Evolutionary conservation across 2,329 filamentous ascomycete species (phyloP).

Genomic region (Pseudogymnoascus verrucosus): DNA sequence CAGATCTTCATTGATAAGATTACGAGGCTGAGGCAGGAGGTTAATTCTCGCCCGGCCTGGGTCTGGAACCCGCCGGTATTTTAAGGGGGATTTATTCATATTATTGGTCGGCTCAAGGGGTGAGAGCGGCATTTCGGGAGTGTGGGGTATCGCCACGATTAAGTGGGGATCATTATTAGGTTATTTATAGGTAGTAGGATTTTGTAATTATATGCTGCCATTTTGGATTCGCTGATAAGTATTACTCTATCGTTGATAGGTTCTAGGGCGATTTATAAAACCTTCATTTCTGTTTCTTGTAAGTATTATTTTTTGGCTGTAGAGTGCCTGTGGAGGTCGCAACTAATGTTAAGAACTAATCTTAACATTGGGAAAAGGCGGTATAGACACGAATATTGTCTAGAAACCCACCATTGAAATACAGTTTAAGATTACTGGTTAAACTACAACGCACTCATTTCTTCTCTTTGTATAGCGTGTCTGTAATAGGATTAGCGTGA

Average conservation of each 20-base stretch:
- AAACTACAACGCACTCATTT: not conserved
- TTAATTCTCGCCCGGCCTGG: not conserved
- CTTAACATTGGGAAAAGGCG: not conserved
- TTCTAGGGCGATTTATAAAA: not conserved
- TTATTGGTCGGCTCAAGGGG: not conserved
- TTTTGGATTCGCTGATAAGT: not conserved
- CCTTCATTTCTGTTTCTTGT: not conserved
- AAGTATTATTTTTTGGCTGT: not conserved
- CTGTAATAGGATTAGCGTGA: not conserved
- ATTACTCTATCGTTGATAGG: not conserved
- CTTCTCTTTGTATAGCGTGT: not conserved
- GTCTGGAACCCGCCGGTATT: not conserved
- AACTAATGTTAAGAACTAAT: not conserved
- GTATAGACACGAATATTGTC: not conserved
- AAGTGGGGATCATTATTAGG: not conserved
- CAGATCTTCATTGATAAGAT: not conserved
- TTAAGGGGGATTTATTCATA: not conserved
- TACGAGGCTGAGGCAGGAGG: slow-evolving; percentile 1
- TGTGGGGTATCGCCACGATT: not conserved
- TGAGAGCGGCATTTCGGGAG: not conserved
- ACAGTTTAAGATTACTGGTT: too few relatives aligned
- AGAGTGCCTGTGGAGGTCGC: not conserved
- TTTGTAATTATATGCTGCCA: not conserved
- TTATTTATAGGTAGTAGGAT: not conserved
- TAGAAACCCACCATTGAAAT: not conserved